Evolutionary conservation across 495 filamentous ascomycete species (phyloP), one percentile per base, ranked within the genome.

Genomic region (Xylaria venustula): DNA sequence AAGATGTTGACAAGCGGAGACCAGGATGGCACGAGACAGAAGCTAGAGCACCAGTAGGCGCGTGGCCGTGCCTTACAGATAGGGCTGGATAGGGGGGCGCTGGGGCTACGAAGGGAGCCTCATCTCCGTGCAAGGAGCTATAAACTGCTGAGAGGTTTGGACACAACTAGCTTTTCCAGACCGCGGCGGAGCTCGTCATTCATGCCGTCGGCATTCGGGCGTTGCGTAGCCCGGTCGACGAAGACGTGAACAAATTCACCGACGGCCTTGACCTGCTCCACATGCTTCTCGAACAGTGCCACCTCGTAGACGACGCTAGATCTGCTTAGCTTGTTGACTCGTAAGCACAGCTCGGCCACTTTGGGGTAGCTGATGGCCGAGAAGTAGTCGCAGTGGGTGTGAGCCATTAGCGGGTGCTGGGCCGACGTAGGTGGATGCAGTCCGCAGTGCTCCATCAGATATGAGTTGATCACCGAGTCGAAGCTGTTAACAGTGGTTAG

Each of bases 291-390:
- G 64, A 97, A 97, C 12, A 98, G 83, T 3, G 88, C 93, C 34
- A 96, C 83, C 67, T 98, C 93, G 71, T 96, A 98, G 7, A 87
- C 89, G n/a, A 94, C 93, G 66, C 91, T 96, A 17, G 90, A 92
- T 63, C 85, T 89, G 1, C 92, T 90, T 5, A 98, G 78, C 68
- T 87, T 90, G 60, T 88, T 91, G 11, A 96, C 92, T 2, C 92
- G 81, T 32, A 98, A 69, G 2, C 87, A 91, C 0, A 97, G 79
- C 58, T 97, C 92, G 5, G 95, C 80, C 7, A 90, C 78, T 51
- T 88, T 88, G 2, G 93, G 93, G 66, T 92, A 98, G 0, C 85
- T 81, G n/a, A 93, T 88, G 0, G 89, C 86, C 1, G 83, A 85
- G 69, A 97, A 92, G 76, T 91, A 97, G 68, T 94, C 87, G 65